Evolutionary conservation across 2,329 filamentous ascomycete genomes (phyloP), one percentile per base, ranked within the genome.

Genomic region (Pseudophaeomoniella oleicola): DNA sequence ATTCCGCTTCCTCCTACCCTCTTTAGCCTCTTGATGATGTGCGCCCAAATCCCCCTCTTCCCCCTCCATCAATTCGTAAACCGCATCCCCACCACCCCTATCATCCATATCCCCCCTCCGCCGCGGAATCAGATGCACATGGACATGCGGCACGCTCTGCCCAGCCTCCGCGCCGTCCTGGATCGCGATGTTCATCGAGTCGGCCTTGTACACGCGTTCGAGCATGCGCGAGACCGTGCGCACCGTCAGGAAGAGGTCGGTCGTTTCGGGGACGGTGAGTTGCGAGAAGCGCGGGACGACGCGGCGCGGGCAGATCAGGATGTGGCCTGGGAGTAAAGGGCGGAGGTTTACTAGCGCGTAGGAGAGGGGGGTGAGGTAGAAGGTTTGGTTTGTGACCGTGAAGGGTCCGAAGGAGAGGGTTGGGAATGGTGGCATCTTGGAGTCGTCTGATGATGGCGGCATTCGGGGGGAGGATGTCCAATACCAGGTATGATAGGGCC

Each of bases 271-370:
- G 1, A 68, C 49, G 0, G 75, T 73, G 34, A 94, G 72, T 54
- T 92, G 81, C 36, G 76, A 73, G 38, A 96, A 70, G 35, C 84
- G 81, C 34, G 69, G 72, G 46, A 86, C 79, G 17, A 65, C 60
- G 19, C 68, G 68, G 14, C 74, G 70, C 0, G 90, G 85, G 46
- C 82, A 94, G 42, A 98, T 73, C 19, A 98, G 81, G 42, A 96
- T 79, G 63, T 98, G 90, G 39, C 90, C 90, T 0, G 87, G 86
- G 2, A 94, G 71, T 27, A 98, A 73, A 16, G 90, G 90, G 61
- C 94, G 94, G 55, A 96, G 75, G 62, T 98, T 98, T 39, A 96
- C 87, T 43, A 96, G 69, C 37, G 84, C 86, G 63, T 86, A 94
- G 47, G 79, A 83, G 50, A 81, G 69, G 1, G 72, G 68, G 2